Evolutionary conservation across 306 rosid genomes (phyloP), one percentile per base, ranked within the genome.

Genomic region (Vigna unguiculata): DNA sequence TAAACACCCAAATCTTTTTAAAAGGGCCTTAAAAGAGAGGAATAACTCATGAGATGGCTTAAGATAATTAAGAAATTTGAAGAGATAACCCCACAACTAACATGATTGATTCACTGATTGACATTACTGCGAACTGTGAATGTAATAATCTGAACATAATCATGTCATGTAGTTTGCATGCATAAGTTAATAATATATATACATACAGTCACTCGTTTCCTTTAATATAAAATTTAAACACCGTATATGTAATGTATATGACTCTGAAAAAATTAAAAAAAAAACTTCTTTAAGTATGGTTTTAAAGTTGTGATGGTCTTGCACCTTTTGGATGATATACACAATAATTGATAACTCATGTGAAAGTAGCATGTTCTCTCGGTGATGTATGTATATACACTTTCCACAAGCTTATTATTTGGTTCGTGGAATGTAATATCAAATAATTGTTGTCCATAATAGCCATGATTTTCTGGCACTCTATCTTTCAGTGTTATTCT

Each of bases 1-100:
- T 83, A 85, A 90, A 90, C 89, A 90, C 89, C 96, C 90, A 90
- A 92, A 87, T 80, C 78, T 80, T n/a, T n/a, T n/a, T 70, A 80
- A 85, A 85, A 83, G 85, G 75, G 74, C 38, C 82, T 57, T 60
- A 78, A 78, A 46, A 82, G 66, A 51, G 74, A 80, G 34, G 55
- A 14, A 48, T 72, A 9, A 45, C 71, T 76, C 22, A 59, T 45
- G 15, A 63, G 22, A 32, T 20, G 77, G 75, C 60, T 4, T 25
- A 25, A 25, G 34, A 30, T 30, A 30, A 30, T 32, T 32, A 32
- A 32, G 36, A 80, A 82, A 28, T 2, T 28, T 28, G 4, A 80
- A 75, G 88, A 79, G 69, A 78, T 67, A 74, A 71, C 84, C 89
- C 88, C 82, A 74, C 83, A 76, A 67, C 61, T 45, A 60, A 73